Evolutionary conservation across 1,284 basidiomycete genomes (phyloP).

Genomic region (Tilletiopsis washingtonensis): DNA sequence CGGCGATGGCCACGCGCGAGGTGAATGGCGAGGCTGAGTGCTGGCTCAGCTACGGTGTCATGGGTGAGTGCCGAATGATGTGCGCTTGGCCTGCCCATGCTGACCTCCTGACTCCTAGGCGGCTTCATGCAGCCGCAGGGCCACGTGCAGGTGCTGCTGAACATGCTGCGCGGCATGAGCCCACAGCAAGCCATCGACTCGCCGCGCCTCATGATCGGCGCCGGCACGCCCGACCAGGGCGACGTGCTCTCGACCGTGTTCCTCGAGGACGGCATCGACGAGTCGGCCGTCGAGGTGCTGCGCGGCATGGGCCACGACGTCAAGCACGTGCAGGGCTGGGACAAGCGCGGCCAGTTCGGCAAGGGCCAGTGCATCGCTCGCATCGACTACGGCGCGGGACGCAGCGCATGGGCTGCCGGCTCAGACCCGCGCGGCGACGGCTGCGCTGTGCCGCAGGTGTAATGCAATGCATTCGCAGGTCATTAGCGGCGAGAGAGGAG

Average conservation of each 20-base stretch:
- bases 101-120: conserved; percentile 10
- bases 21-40: conserved; percentile 59
- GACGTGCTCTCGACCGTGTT: conserved; percentile 70
- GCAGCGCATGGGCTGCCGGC: conserved; percentile 71
- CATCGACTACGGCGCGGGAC: conserved; percentile 8
- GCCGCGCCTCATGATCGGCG: conserved; percentile 88
- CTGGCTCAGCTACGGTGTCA: conserved; percentile 81
- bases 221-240: conserved; percentile 63
- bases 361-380: conserved; percentile 58
- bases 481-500: too few relatives aligned
- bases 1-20: conserved; percentile 68
- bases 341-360: conserved; percentile 64
- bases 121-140: conserved; percentile 92
- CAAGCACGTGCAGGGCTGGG: conserved; percentile 58
- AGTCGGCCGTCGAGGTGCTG: conserved; percentile 47
- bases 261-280: conserved; percentile 76
- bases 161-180: conserved; percentile 70
- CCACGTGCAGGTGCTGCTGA: conserved; percentile 86
- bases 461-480: too few relatives aligned
- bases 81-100: neutral
- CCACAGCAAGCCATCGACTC: conserved; percentile 64
- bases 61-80: conserved; percentile 55
- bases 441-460: conserved; percentile 32
- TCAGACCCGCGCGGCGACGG: conserved; percentile 69
- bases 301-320: conserved; percentile 80